Conservation (phyloP, 257 asterid species). For the Misopates orontium region DNA sequence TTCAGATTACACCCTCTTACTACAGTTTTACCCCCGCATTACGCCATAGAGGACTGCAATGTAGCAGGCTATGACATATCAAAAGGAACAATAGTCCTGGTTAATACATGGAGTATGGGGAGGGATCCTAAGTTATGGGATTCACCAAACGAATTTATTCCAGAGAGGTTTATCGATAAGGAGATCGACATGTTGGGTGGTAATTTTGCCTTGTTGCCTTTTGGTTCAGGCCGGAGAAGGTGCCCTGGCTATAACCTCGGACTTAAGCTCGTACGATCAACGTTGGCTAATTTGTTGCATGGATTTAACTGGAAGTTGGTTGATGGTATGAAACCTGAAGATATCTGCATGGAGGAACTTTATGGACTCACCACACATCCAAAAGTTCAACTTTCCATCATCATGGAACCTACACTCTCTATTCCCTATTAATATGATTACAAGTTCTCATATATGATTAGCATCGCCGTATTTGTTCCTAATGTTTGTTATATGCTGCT, state of each 20-base stretch:
- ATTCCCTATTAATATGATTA: neutral
- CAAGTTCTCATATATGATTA: too few relatives aligned
- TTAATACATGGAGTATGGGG: conserved; percentile 38
- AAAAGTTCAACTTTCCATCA: conserved; percentile 25
- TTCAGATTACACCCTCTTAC: conserved; percentile 37
- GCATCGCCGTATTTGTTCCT: too few relatives aligned
- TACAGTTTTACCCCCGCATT: conserved; percentile 33
- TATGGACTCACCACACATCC: conserved; percentile 29
- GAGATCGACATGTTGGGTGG: conserved; percentile 20
- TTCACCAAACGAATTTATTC: neutral
- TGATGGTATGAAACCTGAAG: conserved; percentile 22
- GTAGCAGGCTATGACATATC: conserved; percentile 32
- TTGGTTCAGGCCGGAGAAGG: conserved; percentile 23
- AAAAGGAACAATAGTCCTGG: conserved; percentile 25
- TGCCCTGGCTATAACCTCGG: conserved; percentile 33
- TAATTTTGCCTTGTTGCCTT: conserved; percentile 30
- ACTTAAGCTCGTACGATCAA: conserved; percentile 19
- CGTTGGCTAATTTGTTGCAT: conserved; percentile 33
- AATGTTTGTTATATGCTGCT: too few relatives aligned
- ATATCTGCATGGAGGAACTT: conserved; percentile 30
- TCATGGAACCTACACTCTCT: conserved; percentile 30
- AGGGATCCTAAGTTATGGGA: conserved; percentile 28
- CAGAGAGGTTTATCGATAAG: conserved; percentile 27
- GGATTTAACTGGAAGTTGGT: conserved; percentile 34
- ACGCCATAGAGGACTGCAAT: conserved; percentile 29